Evolutionary conservation across 2,329 filamentous ascomycete species (phyloP).

Genomic region (Paecilomyces formosus): DNA sequence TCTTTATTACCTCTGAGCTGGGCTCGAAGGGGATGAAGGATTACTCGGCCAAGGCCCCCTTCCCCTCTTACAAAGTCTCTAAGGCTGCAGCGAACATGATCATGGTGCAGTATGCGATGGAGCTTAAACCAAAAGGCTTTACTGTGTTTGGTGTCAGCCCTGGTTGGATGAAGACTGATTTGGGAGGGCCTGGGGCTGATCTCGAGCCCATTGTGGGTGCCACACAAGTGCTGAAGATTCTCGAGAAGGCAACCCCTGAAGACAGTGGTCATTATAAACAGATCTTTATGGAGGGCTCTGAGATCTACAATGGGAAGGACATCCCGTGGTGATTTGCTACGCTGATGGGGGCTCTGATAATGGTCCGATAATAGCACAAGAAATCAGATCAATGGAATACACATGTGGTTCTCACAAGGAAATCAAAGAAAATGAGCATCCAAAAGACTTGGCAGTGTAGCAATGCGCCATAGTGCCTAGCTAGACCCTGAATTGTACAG

Average conservation of each 20-base stretch:
- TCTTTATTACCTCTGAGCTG: neutral
- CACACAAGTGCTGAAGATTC: neutral
- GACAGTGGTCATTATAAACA: neutral
- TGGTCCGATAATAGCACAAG: too few relatives aligned
- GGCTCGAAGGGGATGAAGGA: neutral
- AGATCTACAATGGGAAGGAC: neutral
- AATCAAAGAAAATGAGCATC: too few relatives aligned
- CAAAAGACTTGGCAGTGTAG: too few relatives aligned
- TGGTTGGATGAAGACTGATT: slow-evolving; percentile 33
- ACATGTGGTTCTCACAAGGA: too few relatives aligned
- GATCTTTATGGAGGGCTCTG: neutral
- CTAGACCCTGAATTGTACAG: too few relatives aligned
- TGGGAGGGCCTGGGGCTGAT: slow-evolving; percentile 26
- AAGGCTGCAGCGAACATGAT: slow-evolving; percentile 38
- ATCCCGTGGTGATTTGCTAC: neutral
- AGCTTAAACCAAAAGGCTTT: slow-evolving; percentile 27
- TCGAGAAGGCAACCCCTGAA: neutral
- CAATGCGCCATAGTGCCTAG: too few relatives aligned
- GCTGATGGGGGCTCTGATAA: too few relatives aligned
- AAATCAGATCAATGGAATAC: too few relatives aligned
- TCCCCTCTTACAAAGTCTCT: slow-evolving; percentile 31
- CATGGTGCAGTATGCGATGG: slow-evolving; percentile 28
- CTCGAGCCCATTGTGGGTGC: slow-evolving; percentile 7
- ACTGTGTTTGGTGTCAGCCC: slow-evolving; percentile 30
- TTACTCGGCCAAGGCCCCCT: slow-evolving; percentile 6